These are phyloP conservation scores for Hygrophoropsis aurantiaca DNA, from an alignment of 768 basidiomycete genomes.

Conservation along the genomic window DNA sequence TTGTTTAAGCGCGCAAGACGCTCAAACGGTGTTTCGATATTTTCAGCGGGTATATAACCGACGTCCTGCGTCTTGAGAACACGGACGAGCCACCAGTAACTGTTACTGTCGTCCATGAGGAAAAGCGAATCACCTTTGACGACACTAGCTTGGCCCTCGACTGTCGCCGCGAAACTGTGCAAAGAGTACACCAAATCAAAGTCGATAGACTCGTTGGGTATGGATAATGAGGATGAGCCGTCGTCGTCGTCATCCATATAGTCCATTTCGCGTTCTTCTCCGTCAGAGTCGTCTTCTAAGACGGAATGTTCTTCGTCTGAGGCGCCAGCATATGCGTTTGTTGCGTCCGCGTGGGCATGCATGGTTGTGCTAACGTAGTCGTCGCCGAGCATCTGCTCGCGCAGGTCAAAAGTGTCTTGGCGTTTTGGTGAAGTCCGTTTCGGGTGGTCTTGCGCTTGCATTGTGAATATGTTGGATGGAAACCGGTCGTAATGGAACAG, in stretches of 20 bases:
- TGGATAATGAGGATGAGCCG: conserved; percentile 78
- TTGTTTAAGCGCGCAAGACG: conserved; percentile 94
- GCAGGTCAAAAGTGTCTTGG: conserved; percentile 72
- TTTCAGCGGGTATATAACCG: conserved; percentile 98
- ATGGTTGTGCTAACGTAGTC: conserved; percentile 49
- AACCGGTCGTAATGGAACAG: not conserved
- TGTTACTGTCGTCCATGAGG: conserved; percentile 97
- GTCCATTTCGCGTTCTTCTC: conserved; percentile 64
- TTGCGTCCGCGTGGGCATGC: conserved; percentile 47
- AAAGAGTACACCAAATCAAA: conserved; percentile 92
- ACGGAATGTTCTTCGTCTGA: conserved; percentile 82
- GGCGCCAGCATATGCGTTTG: conserved; percentile 39
- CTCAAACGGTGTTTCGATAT: conserved; percentile 98
- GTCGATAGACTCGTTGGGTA: conserved; percentile 90
- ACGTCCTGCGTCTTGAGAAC: conserved; percentile 99
- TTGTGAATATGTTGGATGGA: conserved; percentile 7
- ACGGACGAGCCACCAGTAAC: conserved; percentile 99
- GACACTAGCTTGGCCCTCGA: conserved; percentile 98
- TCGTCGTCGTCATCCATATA: conserved; percentile 76
- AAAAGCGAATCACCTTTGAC: conserved; percentile 97
- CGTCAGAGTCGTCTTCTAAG: conserved; percentile 82
- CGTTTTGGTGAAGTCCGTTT: conserved; percentile 26
- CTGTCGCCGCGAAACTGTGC: conserved; percentile 95
- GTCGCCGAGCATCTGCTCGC: conserved; percentile 57
- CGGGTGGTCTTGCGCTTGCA: conserved; percentile 29